Base-by-base conservation (phyloP, 2,329 filamentous ascomycete species). In the Escovopsis sp. region DNA sequence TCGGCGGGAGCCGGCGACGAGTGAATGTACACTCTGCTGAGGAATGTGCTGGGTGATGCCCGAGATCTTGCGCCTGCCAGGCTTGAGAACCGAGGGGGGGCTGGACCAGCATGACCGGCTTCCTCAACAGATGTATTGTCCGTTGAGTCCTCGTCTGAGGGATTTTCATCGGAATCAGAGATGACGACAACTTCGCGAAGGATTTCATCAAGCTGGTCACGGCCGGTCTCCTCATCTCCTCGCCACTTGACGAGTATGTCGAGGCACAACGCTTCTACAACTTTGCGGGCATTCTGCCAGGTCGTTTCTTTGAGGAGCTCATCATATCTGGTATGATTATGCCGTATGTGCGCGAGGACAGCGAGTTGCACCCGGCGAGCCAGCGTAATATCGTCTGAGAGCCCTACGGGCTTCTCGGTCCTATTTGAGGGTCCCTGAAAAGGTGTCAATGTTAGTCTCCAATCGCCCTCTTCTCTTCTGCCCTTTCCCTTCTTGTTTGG, bases 191-290 rank as follows among this genome's bases (percentile, higher is more conserved):
- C 71, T 52, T 79, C 75, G 34, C 71, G 65, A 25, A 79, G 58
- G 38, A 79, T 76, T 48, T 79, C 73, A 39, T 79, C 74, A 13
- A 79, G 62, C 50, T 78, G 71, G 45, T 79, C 74, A 33, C 74
- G 69, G 18, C 75, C 75, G 14, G 68, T 78, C 50, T 79, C 75
- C 51, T 79, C 75, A 45, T 79, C 75, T 37, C 75, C 75, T 58
- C 75, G 73, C 75, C 75, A 79, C 68, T 78, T 78, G 61, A 78
- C 68, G 52, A 79, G 68, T 35, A 73, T 61, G 44, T 78, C 74
- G 31, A 79, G 58, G 42, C 75, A 79, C 12, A 73, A 57, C 23
- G 63, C 54, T 45, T 78, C 71, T 31, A 78, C 72, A 28, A 65
- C 65, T 54, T 68, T 76, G 41, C 75, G 63, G 35, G 74, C 72